Evolutionary conservation across 2,329 filamentous ascomycete species (phyloP).

Genomic region (Ophiostoma tasmaniense): DNA sequence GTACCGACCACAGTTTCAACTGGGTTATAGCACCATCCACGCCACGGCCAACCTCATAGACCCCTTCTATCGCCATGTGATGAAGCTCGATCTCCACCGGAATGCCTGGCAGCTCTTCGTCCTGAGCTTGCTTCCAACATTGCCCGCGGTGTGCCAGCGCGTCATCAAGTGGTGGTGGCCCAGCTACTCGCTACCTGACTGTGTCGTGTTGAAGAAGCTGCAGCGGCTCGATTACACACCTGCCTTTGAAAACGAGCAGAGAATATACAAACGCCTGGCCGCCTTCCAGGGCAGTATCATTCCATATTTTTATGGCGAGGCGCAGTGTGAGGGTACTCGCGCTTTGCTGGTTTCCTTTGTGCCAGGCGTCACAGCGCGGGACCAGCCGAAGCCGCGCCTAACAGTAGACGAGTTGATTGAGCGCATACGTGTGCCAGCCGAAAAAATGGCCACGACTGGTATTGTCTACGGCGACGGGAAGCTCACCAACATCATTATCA

Average conservation of each 20-base stretch:
- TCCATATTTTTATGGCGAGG: slow-evolving; percentile 12
- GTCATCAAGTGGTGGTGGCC: slow-evolving; percentile 4
- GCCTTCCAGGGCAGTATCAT: slow-evolving; percentile 5
- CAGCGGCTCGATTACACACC: neutral
- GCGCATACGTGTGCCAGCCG: neutral
- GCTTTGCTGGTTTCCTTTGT: neutral
- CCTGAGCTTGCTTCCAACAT: neutral
- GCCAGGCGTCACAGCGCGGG: neutral
- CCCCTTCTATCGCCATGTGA: neutral
- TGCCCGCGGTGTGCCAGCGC: slow-evolving; percentile 1
- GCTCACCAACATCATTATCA: neutral
- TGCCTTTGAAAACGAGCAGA: slow-evolving; percentile 9
- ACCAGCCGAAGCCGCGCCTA: neutral
- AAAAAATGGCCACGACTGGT: neutral
- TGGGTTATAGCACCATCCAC: neutral
- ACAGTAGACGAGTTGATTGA: neutral
- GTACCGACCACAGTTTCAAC: neutral
- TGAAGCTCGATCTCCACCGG: neutral
- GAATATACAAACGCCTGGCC: slow-evolving; percentile 3
- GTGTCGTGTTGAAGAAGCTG: slow-evolving; percentile 11
- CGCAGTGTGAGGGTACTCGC: slow-evolving; percentile 9
- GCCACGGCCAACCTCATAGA: neutral
- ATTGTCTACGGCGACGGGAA: neutral
- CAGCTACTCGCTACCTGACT: slow-evolving; percentile 7
- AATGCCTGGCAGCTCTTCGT: neutral